phyloP scores from a whole-genome alignment of 495 filamentous ascomycete species.

The Aspergillus haitiensis region DNA sequence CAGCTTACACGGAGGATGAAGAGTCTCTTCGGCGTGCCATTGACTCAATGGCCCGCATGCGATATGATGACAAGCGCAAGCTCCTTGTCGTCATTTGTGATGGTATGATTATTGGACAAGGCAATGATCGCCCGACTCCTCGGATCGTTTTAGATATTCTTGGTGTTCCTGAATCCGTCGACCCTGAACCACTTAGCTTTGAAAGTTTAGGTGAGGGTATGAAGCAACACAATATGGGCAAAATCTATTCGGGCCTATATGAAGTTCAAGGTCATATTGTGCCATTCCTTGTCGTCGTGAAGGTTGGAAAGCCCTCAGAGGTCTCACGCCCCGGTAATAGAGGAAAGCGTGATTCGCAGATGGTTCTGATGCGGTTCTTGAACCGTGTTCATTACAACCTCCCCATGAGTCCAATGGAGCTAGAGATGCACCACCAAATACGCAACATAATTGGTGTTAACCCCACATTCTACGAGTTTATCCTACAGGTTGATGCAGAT shows the following conservation, averaged over 20 bases:
- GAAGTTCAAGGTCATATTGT: constrained; percentile 98
- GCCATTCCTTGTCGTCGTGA: constrained; percentile 94
- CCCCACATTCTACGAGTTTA: constrained; percentile 96
- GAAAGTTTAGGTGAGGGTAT: constrained; percentile 94
- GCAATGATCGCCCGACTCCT: constrained; percentile 93
- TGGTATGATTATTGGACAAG: constrained; percentile 99
- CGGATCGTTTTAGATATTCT: constrained; percentile 96
- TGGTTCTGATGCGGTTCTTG: constrained; percentile 96
- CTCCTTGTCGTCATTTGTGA: constrained; percentile 92
- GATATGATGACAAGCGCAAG: constrained; percentile 98
- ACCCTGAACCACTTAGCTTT: constrained; percentile 97
- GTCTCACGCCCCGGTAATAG: constrained; percentile 95
- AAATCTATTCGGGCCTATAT: constrained; percentile 96
- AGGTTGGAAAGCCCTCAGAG: constrained; percentile 96
- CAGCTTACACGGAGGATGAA: constrained; percentile 97
- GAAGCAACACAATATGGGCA: constrained; percentile 99
- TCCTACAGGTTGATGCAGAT: constrained; percentile 96
- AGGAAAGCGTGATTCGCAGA: constrained; percentile 99
- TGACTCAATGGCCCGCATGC: constrained; percentile 93
- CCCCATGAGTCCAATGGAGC: constrained; percentile 92
- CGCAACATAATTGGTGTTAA: constrained; percentile 99
- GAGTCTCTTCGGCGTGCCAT: constrained; percentile 95
- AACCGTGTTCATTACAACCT: constrained; percentile 97
- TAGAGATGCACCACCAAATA: constrained; percentile 99
- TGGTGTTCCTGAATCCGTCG: constrained; percentile 87